Percentiles rank a stretch among this genome's conserved stretches.
Conservation (phyloP, 2,329 filamentous ascomycete genomes). For the Colletotrichum brevisporum region DNA sequence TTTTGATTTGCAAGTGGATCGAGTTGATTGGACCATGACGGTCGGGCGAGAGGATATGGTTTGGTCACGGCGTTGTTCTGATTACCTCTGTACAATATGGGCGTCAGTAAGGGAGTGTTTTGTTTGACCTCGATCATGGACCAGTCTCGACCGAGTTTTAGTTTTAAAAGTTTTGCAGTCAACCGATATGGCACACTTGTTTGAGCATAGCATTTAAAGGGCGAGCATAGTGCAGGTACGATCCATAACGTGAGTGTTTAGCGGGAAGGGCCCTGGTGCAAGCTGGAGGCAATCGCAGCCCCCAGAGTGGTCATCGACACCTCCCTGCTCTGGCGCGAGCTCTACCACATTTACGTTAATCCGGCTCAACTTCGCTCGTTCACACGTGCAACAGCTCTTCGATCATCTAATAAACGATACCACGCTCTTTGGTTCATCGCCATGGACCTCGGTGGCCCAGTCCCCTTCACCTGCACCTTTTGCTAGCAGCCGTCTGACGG, state of each 20-base stretch:
- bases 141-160: slow-evolving; percentile 9
- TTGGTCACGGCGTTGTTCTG: slow-evolving; percentile 30
- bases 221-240: not conserved
- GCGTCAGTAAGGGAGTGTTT: slow-evolving; percentile 23
- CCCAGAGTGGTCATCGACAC: not conserved
- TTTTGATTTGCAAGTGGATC: slow-evolving; percentile 21
- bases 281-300: not conserved
- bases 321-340: not conserved
- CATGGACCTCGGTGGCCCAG: not conserved
- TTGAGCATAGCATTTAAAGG: not conserved
- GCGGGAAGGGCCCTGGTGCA: not conserved
- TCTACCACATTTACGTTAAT: not conserved
- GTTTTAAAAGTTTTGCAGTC: slow-evolving; percentile 29
- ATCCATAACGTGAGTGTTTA: no score
- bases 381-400: not conserved
- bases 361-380: not conserved
- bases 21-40: slow-evolving; percentile 19
- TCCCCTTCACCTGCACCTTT: slow-evolving; percentile 68
- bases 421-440: not conserved
- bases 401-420: not conserved
- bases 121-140: slow-evolving; percentile 20
- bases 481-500: slow-evolving; percentile 61
- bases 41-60: slow-evolving; percentile 5
- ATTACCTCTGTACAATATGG: slow-evolving; percentile 31
- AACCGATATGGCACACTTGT: slow-evolving; percentile 9